Conservation (phyloP, 805 yeast genomes). For the Candida ficus region DNA sequence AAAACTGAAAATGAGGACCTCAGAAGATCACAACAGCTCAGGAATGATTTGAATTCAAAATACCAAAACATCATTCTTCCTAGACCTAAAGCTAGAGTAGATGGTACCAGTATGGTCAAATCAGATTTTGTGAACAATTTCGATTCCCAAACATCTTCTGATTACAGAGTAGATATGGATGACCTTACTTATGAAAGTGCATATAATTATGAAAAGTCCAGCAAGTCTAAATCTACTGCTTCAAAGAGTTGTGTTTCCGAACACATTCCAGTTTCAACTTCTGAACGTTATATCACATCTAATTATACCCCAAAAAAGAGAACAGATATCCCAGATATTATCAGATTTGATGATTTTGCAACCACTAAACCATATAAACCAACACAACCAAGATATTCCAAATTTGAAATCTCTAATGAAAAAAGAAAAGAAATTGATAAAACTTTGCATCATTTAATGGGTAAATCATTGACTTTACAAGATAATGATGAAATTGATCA, state of each 20-base stretch:
- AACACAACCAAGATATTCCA: conserved; percentile 12
- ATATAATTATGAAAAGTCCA: conserved; percentile 48
- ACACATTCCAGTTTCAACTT: too few species aligned
- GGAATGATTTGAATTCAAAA: neutral
- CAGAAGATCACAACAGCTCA: conserved; percentile 8
- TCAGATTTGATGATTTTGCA: conserved; percentile 23
- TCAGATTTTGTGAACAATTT: conserved; percentile 15
- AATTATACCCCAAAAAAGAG: conserved; percentile 5
- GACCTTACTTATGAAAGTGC: conserved; percentile 54
- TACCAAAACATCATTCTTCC: conserved; percentile 4
- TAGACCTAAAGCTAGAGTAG: conserved; percentile 6
- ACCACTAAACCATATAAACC: conserved; percentile 3
- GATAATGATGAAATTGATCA: neutral
- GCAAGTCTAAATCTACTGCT: conserved; percentile 1
- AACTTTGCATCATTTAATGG: conserved; percentile 14
- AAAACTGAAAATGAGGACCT: conserved; percentile 9
- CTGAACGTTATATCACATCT: too few species aligned
- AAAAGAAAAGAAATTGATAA: conserved; percentile 17
- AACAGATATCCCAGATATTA: conserved; percentile 17
- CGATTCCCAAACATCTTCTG: conserved; percentile 33
- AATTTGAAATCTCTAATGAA: conserved; percentile 18
- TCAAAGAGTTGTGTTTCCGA: too few species aligned
- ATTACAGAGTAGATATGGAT: conserved; percentile 37
- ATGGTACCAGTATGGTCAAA: conserved; percentile 1
- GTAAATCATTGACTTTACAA: neutral